Percentiles rank a stretch among this genome's conserved stretches.
Conservation (phyloP, 169 alveolate genomes). For the Theileria annulata region DNA sequence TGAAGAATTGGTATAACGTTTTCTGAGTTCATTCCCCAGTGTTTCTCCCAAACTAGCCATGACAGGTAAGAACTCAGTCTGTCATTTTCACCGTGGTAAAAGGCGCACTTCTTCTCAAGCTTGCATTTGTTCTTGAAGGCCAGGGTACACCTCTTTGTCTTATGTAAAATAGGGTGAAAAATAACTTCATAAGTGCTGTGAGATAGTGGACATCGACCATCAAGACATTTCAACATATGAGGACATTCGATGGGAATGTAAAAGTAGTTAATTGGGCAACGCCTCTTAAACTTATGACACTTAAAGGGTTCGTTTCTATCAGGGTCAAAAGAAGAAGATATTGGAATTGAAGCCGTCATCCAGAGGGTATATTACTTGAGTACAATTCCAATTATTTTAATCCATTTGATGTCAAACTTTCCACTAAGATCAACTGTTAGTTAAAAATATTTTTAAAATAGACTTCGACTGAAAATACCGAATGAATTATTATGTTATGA, state of each 20-base stretch:
- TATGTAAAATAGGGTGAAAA: constrained; percentile 83
- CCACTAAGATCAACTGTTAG: background rate
- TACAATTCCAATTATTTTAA: background rate
- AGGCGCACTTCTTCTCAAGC: constrained; percentile 70
- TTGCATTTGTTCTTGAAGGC: constrained; percentile 65
- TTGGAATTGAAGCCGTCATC: constrained; percentile 63
- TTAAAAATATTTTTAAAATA: no score
- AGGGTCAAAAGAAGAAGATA: constrained; percentile 66
- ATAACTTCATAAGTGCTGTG: constrained; percentile 81
- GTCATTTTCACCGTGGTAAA: constrained; percentile 70
- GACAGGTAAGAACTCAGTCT: constrained; percentile 65
- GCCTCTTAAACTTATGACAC: constrained; percentile 70
- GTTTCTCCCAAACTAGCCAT: constrained; percentile 76
- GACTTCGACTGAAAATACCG: background rate
- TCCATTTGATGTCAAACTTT: background rate
- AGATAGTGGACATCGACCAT: constrained; percentile 81
- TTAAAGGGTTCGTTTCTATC: constrained; percentile 60
- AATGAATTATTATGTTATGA: background rate
- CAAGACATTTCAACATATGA: constrained; percentile 70
- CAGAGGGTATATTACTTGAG: background rate
- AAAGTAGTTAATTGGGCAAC: constrained; percentile 78
- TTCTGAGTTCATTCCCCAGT: constrained; percentile 69
- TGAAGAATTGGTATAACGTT: constrained; percentile 52
- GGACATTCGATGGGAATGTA: constrained; percentile 87
- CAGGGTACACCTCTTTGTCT: constrained; percentile 78